phyloP scores from a whole-genome alignment of 2,329 filamentous ascomycete species.

The Lachnellula hyalina region DNA sequence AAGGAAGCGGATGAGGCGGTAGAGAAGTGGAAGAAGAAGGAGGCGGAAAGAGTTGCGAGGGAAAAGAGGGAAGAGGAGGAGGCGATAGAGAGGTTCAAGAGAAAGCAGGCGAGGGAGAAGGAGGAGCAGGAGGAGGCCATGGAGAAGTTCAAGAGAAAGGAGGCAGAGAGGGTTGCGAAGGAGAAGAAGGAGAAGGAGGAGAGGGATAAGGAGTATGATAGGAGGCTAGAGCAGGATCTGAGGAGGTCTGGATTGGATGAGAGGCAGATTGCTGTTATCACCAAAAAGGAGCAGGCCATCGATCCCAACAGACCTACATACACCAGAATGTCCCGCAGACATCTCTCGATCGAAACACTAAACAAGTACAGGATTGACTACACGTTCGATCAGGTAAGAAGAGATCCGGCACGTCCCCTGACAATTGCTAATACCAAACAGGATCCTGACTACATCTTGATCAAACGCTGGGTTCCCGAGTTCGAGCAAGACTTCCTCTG shows the following conservation, averaged over 20 bases:
- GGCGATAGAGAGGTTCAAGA: constrained; percentile 46
- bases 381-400: constrained; percentile 50
- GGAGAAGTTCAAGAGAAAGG: constrained; percentile 42
- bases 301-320: constrained; percentile 48
- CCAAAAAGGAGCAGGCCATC: constrained; percentile 49
- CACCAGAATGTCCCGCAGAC: constrained; percentile 56
- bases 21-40: constrained; percentile 42
- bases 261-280: constrained; percentile 52
- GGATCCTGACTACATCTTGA: constrained; percentile 66
- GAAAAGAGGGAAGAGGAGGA: constrained; percentile 43
- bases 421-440: constrained; percentile 37
- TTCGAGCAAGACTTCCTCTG: constrained; percentile 68
- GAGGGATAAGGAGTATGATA: constrained; percentile 35
- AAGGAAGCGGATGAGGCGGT: constrained; percentile 47
- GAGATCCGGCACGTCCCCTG: not conserved
- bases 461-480: constrained; percentile 68
- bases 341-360: constrained; percentile 59
- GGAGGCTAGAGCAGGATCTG: constrained; percentile 52
- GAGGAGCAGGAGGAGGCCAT: constrained; percentile 45
- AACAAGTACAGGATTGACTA: constrained; percentile 51
- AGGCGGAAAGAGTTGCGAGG: constrained; percentile 40
- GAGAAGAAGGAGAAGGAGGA: constrained; percentile 34
- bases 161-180: constrained; percentile 31
- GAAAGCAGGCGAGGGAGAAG: constrained; percentile 34
- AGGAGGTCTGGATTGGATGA: constrained; percentile 54